Evolutionary conservation across 805 yeast species (phyloP).

Genomic region (Jamesozyma piceae): DNA sequence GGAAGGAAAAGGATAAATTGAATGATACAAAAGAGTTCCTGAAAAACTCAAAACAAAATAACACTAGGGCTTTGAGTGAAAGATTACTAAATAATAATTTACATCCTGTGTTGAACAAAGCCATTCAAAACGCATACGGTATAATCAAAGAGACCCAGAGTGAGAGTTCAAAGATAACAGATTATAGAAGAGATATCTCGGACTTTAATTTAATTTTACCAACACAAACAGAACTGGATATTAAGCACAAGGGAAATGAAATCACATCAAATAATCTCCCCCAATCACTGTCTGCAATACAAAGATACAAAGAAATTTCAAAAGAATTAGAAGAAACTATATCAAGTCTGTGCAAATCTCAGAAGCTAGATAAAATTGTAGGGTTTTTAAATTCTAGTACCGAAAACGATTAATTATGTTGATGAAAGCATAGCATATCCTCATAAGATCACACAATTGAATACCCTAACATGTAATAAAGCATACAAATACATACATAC

Average conservation of each 20-base stretch:
- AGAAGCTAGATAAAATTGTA: background rate
- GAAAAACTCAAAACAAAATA: constrained; percentile 7
- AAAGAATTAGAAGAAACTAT: background rate
- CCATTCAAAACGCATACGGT: constrained; percentile 25
- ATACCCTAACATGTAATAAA: too few relatives aligned
- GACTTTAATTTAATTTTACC: constrained; percentile 5
- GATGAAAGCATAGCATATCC: too few relatives aligned
- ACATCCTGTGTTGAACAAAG: constrained; percentile 24
- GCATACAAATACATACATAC: too few relatives aligned
- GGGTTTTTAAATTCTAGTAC: background rate
- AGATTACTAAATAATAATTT: constrained; percentile 15
- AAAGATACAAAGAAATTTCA: background rate
- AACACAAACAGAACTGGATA: background rate
- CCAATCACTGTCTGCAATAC: background rate
- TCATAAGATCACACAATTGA: too few relatives aligned
- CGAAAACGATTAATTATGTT: background rate
- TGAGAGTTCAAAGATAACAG: background rate
- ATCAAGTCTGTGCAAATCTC: background rate
- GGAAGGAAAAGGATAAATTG: constrained; percentile 15
- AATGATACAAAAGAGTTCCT: constrained; percentile 9
- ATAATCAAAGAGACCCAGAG: constrained; percentile 3
- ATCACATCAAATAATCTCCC: background rate
- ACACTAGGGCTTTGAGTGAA: constrained; percentile 13
- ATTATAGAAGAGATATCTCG: constrained; percentile 4
- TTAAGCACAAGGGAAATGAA: background rate